Base-by-base conservation (phyloP, 345 rosid species). In the Durio zibethinus region DNA sequence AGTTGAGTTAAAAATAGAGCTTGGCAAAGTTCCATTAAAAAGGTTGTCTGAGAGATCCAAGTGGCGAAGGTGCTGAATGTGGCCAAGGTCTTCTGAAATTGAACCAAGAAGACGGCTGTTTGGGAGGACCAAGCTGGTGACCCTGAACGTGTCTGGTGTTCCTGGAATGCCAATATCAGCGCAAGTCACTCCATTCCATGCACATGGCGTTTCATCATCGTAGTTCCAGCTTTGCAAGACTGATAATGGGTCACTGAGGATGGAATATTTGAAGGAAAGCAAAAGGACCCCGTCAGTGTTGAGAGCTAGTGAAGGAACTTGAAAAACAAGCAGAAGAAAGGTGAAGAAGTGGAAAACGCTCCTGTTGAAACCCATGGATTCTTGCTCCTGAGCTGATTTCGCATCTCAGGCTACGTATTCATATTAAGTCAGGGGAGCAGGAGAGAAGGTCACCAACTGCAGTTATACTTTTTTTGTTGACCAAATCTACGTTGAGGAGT, bases 171-270 rank as follows among this genome's bases (percentile, higher is more conserved):
- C 91, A 31, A 88, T 75, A 76, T 83, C 77, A 7, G 85, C 42
- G 78, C 97, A 92, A 4, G 88, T 83, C 1, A 90, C 91, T 62
- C 94, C 97, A 62, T 78, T 83, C 97, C 97, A 90, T 15, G 85
- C 83, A 72, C 95, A 92, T 38, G 97, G 95, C 4, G 90, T 86
- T 56, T 14, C 85, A 15, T 90, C 97, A 4, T 85, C 85, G 11
- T 92, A 89, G 86, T 89, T 90, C 95, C 97, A 92, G 75, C 60
- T 76, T 27, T 75, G 21, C 43, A 92, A 76, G 75, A 83, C 91
- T 10, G 86, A 88, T 71, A 89, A 78, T 3, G 95, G 95, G 84
- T 92, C 95, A 16, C 81, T 81, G 16, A 91, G 87, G 77, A 88
- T 84, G 27, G 95, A 81, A 80, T 92, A 89, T 71, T 88, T 92